phyloP scores from a whole-genome alignment of 768 basidiomycete genomes.

The Phylloporus arenicola region DNA sequence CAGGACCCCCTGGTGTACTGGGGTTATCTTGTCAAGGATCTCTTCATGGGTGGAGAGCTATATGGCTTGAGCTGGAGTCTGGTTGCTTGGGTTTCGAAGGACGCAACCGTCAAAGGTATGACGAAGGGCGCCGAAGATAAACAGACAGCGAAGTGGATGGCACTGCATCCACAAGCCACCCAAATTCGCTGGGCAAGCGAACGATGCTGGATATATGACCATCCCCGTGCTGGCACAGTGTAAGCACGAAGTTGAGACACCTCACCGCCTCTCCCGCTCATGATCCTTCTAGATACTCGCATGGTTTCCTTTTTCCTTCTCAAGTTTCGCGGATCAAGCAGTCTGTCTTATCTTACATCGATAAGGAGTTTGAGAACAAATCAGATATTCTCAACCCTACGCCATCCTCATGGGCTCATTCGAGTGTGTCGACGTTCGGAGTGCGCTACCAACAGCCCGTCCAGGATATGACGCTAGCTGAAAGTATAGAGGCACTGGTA shows the following conservation, averaged over 20 bases:
- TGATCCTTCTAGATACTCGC: slow-evolving; percentile 65
- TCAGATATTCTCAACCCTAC: slow-evolving; percentile 32
- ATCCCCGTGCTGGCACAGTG: slow-evolving; percentile 91
- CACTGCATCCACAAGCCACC: slow-evolving; percentile 68
- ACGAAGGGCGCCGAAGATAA: slow-evolving; percentile 89
- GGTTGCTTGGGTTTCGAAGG: slow-evolving; percentile 80
- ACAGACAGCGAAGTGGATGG: slow-evolving; percentile 90
- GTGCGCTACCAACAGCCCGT: slow-evolving; percentile 67
- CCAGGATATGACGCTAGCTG: slow-evolving; percentile 53
- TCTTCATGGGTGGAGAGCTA: slow-evolving; percentile 93
- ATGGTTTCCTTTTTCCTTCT: slow-evolving; percentile 93
- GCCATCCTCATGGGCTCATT: slow-evolving; percentile 66
- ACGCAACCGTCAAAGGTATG: slow-evolving; percentile 58
- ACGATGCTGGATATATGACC: slow-evolving; percentile 97
- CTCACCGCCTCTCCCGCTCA: slow-evolving; percentile 5
- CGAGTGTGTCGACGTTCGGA: slow-evolving; percentile 84
- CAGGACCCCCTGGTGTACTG: slow-evolving; percentile 77
- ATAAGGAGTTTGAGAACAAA: slow-evolving; percentile 37
- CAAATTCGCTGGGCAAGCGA: slow-evolving; percentile 89
- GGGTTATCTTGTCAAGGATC: slow-evolving; percentile 87
- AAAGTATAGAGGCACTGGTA: slow-evolving; percentile 87
- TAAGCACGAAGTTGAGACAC: slow-evolving; percentile 36
- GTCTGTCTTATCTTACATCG: slow-evolving; percentile 49
- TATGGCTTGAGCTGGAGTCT: slow-evolving; percentile 88
- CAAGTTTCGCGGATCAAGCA: slow-evolving; percentile 67